Conservation (phyloP, 345 rosid species). For the Gossypium ekmanianum region DNA sequence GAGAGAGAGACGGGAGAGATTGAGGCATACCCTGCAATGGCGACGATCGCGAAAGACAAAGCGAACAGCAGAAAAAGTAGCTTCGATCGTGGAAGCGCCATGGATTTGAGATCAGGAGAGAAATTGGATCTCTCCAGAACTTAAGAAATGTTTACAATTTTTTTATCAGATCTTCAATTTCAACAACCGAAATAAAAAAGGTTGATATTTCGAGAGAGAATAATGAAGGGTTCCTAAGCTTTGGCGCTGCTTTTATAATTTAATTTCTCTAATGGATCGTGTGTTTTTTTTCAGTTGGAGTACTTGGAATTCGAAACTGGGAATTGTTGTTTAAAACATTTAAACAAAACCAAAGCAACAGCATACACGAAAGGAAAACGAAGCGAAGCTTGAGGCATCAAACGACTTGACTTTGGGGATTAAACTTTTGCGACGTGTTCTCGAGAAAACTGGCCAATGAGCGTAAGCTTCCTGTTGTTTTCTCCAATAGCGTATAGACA, state of each 20-base stretch:
- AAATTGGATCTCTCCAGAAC: conserved; percentile 33
- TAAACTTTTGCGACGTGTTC: background rate
- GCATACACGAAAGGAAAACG: background rate
- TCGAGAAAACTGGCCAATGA: background rate
- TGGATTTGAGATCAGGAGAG: conserved; percentile 46
- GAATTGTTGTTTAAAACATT: background rate
- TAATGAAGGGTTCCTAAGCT: background rate
- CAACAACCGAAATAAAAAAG: background rate
- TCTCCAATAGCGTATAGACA: background rate
- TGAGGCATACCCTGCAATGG: conserved; percentile 54
- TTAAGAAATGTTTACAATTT: background rate
- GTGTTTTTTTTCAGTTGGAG: too few species aligned
- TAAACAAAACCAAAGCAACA: background rate
- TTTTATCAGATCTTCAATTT: conserved; percentile 1
- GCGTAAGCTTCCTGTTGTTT: background rate
- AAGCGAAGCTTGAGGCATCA: background rate
- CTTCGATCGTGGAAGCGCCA: conserved; percentile 50
- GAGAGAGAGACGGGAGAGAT: background rate
- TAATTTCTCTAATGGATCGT: too few species aligned
- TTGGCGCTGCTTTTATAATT: background rate
- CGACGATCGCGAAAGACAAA: conserved; percentile 39
- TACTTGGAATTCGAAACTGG: too few species aligned
- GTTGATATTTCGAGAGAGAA: background rate
- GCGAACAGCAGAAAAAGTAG: conserved; percentile 48
- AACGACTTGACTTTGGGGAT: background rate